phyloP scores from a whole-genome alignment of 345 rosid species.

The Hibiscus tridactylites region DNA sequence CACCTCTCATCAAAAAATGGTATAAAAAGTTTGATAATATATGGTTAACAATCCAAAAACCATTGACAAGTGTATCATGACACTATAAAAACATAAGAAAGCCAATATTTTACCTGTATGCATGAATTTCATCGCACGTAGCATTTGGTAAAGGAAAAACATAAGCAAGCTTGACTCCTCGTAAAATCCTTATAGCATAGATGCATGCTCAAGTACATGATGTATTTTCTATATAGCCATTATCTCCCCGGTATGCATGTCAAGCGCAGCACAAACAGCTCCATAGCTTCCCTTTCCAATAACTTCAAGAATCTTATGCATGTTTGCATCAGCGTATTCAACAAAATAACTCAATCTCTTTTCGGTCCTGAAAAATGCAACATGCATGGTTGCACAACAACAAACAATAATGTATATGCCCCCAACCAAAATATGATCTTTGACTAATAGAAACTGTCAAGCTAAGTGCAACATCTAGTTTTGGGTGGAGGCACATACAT shows the following conservation, averaged over 20 bases:
- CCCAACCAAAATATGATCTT: neutral
- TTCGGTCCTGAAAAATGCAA: constrained; percentile 27
- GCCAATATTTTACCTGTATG: constrained; percentile 58
- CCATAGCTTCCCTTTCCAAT: constrained; percentile 89
- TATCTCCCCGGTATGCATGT: constrained; percentile 87
- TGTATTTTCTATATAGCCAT: constrained; percentile 92
- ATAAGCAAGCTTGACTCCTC: constrained; percentile 89
- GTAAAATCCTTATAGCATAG: constrained; percentile 79
- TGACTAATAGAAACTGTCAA: too few relatives aligned
- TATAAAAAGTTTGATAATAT: too few relatives aligned
- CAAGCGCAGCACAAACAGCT: constrained; percentile 94
- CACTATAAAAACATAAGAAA: neutral
- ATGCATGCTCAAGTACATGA: constrained; percentile 79
- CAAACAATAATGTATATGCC: neutral
- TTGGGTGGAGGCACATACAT: too few relatives aligned
- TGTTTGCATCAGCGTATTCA: constrained; percentile 92
- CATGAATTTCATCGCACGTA: constrained; percentile 90
- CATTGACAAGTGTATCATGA: neutral
- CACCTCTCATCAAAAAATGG: too few relatives aligned
- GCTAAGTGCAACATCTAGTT: too few relatives aligned
- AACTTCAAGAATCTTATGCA: constrained; percentile 78
- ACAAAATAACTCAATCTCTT: constrained; percentile 80
- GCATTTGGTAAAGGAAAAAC: constrained; percentile 26
- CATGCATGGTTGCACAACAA: constrained; percentile 2
- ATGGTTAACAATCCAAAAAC: too few relatives aligned